Conservation (phyloP, 345 rosid species). For the Physaria fendleri region DNA sequence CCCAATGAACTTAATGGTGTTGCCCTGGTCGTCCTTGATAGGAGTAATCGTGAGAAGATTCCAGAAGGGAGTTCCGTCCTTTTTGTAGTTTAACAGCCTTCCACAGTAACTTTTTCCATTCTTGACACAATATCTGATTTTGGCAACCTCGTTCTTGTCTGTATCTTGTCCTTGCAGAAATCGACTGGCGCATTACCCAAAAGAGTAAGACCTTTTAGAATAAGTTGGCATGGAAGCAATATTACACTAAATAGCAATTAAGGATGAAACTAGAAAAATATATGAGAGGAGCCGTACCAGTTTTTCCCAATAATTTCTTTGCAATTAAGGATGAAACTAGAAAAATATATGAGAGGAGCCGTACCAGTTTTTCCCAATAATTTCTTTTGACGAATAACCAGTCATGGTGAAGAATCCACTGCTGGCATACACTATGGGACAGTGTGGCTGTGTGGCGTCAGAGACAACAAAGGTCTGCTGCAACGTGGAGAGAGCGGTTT, state of each 20-base stretch:
- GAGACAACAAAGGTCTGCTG: constrained; percentile 97
- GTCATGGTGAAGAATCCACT: constrained; percentile 93
- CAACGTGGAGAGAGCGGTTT: constrained; percentile 73
- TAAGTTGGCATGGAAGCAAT: constrained; percentile 3
- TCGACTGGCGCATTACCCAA: constrained; percentile 54
- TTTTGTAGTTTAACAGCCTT: constrained; percentile 91
- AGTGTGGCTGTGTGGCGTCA: constrained; percentile 80
- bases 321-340: too few relatives aligned
- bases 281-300: constrained; percentile 46
- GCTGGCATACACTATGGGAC: constrained; percentile 91
- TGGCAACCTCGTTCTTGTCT: constrained; percentile 62
- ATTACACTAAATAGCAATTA: not conserved
- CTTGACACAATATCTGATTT: constrained; percentile 71
- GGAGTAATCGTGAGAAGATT: constrained; percentile 93
- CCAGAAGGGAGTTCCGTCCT: constrained; percentile 90
- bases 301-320: constrained; percentile 81
- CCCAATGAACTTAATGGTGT: constrained; percentile 90
- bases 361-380: constrained; percentile 90
- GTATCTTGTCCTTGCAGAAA: constrained; percentile 94
- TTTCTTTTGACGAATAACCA: constrained; percentile 76
- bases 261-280: not conserved
- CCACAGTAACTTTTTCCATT: constrained; percentile 75
- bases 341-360: constrained; percentile 13
- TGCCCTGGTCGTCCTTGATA: constrained; percentile 75
- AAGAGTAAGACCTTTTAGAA: not conserved